phyloP scores from a whole-genome alignment of 106 monocot genomes.

The Dioscorea alata region DNA sequence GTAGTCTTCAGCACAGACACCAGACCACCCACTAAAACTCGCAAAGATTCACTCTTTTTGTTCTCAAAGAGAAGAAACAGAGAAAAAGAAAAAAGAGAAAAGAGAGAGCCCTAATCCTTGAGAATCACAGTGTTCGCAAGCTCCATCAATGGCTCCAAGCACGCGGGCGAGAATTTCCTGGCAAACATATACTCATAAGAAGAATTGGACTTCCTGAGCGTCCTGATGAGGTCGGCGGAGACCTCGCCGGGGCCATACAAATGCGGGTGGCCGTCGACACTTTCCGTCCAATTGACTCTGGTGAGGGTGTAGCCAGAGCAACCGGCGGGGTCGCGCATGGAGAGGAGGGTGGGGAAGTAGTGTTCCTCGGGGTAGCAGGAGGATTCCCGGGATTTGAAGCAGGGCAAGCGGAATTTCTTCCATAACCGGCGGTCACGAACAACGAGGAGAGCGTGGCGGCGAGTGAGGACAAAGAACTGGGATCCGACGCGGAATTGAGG shows the following conservation, averaged over 20 bases:
- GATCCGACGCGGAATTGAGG: slow-evolving; percentile 68
- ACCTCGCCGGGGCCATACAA: slow-evolving; percentile 51
- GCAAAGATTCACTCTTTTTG: neutral
- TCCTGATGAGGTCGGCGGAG: slow-evolving; percentile 33
- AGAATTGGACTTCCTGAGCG: slow-evolving; percentile 61
- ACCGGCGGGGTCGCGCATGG: slow-evolving; percentile 66
- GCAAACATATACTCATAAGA: slow-evolving; percentile 63
- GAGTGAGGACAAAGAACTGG: slow-evolving; percentile 78
- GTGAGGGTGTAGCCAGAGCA: slow-evolving; percentile 69
- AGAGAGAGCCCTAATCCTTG: slow-evolving; percentile 22
- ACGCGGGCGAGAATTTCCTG: slow-evolving; percentile 65
- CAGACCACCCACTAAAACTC: neutral
- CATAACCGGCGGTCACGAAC: slow-evolving; percentile 68
- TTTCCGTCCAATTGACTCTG: slow-evolving; percentile 84
- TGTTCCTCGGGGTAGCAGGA: slow-evolving; percentile 97
- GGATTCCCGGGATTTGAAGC: slow-evolving; percentile 35
- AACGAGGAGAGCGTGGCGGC: slow-evolving; percentile 65
- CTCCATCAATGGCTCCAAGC: slow-evolving; percentile 47
- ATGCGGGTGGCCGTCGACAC: slow-evolving; percentile 77
- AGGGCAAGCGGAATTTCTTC: slow-evolving; percentile 81
- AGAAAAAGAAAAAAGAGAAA: too few species aligned
- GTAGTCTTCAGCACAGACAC: neutral
- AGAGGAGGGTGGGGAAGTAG: slow-evolving; percentile 87
- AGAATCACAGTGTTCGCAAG: slow-evolving; percentile 64
- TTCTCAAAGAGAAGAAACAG: neutral